phyloP scores from a whole-genome alignment of 2,329 filamentous ascomycete species.

The Neopestalotiopsis sp. region DNA sequence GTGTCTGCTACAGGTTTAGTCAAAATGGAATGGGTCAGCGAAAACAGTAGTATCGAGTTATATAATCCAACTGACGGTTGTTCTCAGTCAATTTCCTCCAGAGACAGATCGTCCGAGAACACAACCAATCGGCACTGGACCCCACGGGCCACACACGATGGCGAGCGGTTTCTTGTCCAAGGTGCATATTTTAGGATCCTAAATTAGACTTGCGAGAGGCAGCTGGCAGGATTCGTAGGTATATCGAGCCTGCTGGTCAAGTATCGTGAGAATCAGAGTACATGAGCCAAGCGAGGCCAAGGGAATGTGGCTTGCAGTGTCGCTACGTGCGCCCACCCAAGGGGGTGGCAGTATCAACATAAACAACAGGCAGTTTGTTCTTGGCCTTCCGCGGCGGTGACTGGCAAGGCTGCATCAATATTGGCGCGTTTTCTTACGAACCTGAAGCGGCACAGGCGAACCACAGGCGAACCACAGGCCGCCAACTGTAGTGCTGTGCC shows the following conservation, averaged over 20 bases:
- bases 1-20: neutral
- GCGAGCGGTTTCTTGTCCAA: neutral
- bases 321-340: neutral
- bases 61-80: constrained; percentile 1
- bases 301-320: neutral
- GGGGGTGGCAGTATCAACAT: neutral
- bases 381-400: neutral
- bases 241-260: neutral
- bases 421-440: no score
- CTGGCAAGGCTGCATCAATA: no score
- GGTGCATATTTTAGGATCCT: neutral
- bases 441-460: no score
- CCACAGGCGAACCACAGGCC: no score
- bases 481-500: no score
- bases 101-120: neutral
- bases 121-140: neutral
- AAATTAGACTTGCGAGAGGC: neutral
- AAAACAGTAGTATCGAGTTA: neutral
- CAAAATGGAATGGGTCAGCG: neutral
- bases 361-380: neutral
- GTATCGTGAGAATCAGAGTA: neutral
- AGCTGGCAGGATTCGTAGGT: neutral
- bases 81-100: neutral
- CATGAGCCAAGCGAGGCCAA: constrained; percentile 4
- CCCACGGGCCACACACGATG: neutral